phyloP scores from a whole-genome alignment of 345 rosid genomes.

The Lepidium aucheri region DNA sequence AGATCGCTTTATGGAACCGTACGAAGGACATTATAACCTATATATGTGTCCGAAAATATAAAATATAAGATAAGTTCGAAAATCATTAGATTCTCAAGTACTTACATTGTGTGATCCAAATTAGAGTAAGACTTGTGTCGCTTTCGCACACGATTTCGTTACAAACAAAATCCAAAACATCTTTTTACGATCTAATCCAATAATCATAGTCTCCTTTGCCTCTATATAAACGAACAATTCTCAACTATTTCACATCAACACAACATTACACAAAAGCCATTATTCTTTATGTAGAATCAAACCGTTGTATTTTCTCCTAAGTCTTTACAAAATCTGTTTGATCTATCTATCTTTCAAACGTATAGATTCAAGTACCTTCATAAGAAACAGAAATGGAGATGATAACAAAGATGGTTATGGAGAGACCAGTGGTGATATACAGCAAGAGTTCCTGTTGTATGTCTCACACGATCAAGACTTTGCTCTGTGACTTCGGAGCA shows the following conservation, averaged over 20 bases:
- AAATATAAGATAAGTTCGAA: neutral
- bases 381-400: constrained; percentile 40
- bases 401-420: constrained; percentile 47
- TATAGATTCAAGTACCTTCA: neutral
- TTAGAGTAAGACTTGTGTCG: constrained; percentile 10
- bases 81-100: constrained; percentile 9
- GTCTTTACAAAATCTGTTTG: neutral
- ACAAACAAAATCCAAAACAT: constrained; percentile 20
- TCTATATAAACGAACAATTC: constrained; percentile 21
- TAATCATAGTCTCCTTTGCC: constrained; percentile 6
- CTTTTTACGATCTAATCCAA: constrained; percentile 10
- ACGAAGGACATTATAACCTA: constrained; percentile 20
- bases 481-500: constrained; percentile 66
- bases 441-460: constrained; percentile 73
- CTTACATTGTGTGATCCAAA: constrained; percentile 17
- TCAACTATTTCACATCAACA: constrained; percentile 11
- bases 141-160: constrained; percentile 24
- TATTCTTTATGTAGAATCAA: neutral
- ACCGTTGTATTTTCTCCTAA: neutral
- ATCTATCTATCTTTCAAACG: neutral
- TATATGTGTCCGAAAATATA: neutral
- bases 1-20: constrained; percentile 15
- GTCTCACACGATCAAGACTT: constrained; percentile 72
- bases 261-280: constrained; percentile 8
- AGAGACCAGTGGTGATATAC: constrained; percentile 85